These are phyloP conservation scores for Tilletia horrida DNA, from an alignment of 1,284 basidiomycete genomes.

Conservation along the genomic window DNA sequence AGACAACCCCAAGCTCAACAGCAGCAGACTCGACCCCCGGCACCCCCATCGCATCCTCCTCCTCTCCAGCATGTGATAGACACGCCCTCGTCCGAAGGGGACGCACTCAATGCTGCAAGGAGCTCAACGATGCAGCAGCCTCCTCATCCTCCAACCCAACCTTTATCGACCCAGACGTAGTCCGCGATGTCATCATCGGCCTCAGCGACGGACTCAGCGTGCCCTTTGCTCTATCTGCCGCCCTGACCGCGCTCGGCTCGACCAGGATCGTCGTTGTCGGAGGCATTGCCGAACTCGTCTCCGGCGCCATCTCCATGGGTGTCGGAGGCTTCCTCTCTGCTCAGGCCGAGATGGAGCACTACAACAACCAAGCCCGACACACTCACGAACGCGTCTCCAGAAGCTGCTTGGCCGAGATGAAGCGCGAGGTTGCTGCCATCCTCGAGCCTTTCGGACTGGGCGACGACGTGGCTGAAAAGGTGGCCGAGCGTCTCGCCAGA, in stretches of 20 bases:
- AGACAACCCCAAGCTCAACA: slow-evolving; percentile 1
- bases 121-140: slow-evolving; percentile 72
- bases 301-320: slow-evolving; percentile 73
- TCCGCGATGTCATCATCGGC: slow-evolving; percentile 80
- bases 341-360: slow-evolving; percentile 87
- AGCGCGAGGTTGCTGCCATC: slow-evolving; percentile 84
- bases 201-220: slow-evolving; percentile 90
- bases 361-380: slow-evolving; percentile 29
- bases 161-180: slow-evolving; percentile 76
- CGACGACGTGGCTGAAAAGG: slow-evolving; percentile 71
- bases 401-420: slow-evolving; percentile 88
- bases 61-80: slow-evolving; percentile 59
- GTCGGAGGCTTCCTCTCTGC: slow-evolving; percentile 95
- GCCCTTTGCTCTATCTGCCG: slow-evolving; percentile 61
- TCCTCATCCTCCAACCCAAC: slow-evolving; percentile 52
- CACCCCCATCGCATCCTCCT: background rate
- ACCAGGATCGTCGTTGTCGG: slow-evolving; percentile 84
- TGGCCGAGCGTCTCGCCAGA: slow-evolving; percentile 59
- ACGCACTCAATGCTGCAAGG: slow-evolving; percentile 68
- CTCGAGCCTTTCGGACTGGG: slow-evolving; percentile 85
- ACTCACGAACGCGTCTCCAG: slow-evolving; percentile 72
- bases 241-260: slow-evolving; percentile 83
- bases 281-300: slow-evolving; percentile 71
- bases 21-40: background rate
- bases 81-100: slow-evolving; percentile 58